Conservation (phyloP, 345 rosid genomes). For the Eucalyptus polyanthemos region DNA sequence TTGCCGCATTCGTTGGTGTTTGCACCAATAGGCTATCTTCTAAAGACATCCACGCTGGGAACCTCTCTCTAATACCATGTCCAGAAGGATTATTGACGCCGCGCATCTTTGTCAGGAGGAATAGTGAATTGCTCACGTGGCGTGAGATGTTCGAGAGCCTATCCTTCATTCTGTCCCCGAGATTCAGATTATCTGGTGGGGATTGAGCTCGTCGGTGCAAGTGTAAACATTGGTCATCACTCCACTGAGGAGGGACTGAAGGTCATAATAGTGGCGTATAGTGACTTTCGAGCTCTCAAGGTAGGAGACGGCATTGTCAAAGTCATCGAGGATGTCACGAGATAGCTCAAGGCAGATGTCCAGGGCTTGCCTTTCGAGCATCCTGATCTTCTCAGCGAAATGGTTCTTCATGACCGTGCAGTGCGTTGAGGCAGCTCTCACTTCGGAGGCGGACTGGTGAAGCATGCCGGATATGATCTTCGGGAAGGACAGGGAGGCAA, state of each 20-base stretch:
- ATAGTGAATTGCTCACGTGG: neutral
- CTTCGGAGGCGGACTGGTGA: neutral
- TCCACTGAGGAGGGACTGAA: neutral
- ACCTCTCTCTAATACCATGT: neutral
- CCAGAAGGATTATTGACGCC: neutral
- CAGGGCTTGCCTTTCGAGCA: neutral
- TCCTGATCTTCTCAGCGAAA: neutral
- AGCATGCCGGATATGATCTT: neutral
- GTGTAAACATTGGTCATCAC: neutral
- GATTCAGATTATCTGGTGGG: neutral
- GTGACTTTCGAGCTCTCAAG: neutral
- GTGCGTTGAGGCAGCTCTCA: neutral
- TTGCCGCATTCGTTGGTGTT: rapidly evolving
- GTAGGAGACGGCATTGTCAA: neutral
- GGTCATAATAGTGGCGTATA: neutral
- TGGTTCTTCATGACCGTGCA: neutral
- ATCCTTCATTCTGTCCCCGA: neutral
- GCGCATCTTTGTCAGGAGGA: neutral
- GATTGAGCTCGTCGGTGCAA: neutral
- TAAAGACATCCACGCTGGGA: neutral
- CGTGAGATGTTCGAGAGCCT: neutral
- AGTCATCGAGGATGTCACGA: neutral
- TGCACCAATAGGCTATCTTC: neutral
- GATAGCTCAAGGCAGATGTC: neutral
- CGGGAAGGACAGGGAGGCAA: neutral